Conservation (phyloP, 495 filamentous ascomycete species). For the Saxophila tyrrhenica region DNA sequence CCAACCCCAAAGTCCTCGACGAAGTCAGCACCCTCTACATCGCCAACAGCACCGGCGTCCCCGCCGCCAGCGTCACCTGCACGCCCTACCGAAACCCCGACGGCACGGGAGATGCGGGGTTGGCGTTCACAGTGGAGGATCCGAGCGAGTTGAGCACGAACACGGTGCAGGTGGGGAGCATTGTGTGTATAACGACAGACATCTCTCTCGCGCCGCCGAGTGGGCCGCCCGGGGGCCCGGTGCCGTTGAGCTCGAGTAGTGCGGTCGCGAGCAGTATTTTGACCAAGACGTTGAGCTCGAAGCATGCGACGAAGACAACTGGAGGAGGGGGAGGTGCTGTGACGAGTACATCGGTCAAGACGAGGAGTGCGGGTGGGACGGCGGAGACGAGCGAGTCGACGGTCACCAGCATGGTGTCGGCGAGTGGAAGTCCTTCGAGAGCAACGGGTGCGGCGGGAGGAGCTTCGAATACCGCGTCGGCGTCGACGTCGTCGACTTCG, state of each 20-base stretch:
- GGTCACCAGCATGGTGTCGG: neutral
- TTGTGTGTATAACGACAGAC: conserved; percentile 5
- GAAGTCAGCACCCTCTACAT: conserved; percentile 17
- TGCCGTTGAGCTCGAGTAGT: neutral
- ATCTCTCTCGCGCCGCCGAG: neutral
- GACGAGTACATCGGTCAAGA: neutral
- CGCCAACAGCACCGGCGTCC: conserved; percentile 6
- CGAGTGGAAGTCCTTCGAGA: neutral
- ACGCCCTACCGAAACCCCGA: conserved; percentile 10
- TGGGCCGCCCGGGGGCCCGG: neutral
- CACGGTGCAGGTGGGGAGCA: conserved; percentile 11
- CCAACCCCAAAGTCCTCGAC: conserved; percentile 9
- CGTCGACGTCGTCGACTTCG: neutral
- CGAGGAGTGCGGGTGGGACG: neutral
- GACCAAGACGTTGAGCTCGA: neutral
- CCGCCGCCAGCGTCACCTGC: conserved; percentile 12
- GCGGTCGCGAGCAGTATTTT: neutral
- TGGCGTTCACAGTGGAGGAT: conserved; percentile 6
- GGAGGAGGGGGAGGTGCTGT: neutral
- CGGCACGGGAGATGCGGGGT: conserved; percentile 8
- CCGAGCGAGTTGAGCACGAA: conserved; percentile 14
- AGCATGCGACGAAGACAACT: neutral
- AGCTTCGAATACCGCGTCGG: neutral
- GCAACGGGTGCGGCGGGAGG: neutral
- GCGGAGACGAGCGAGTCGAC: neutral